These are phyloP conservation scores for Citropsis articulata DNA, from an alignment of 345 rosid species.

Conservation along the genomic window DNA sequence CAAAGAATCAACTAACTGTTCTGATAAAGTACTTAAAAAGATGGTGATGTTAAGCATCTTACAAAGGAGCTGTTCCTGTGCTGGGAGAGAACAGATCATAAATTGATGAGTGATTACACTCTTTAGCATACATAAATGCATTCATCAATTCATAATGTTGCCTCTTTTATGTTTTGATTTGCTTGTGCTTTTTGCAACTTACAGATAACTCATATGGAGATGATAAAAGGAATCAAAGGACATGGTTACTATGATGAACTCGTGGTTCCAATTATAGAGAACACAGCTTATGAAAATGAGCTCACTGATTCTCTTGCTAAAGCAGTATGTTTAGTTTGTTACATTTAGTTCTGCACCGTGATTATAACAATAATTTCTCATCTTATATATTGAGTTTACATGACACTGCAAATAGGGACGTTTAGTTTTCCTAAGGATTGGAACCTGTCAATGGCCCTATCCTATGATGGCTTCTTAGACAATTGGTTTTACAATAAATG, in stretches of 20 bases:
- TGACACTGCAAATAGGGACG: neutral
- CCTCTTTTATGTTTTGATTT: slow-evolving; percentile 1
- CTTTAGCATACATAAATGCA: neutral
- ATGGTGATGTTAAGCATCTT: neutral
- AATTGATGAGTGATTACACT: neutral
- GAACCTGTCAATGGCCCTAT: neutral
- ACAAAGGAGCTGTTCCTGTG: neutral
- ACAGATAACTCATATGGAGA: slow-evolving; percentile 98
- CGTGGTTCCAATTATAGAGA: slow-evolving; percentile 92
- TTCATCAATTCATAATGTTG: neutral
- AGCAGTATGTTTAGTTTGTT: slow-evolving; percentile 52
- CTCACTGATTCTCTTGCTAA: slow-evolving; percentile 88
- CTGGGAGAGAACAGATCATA: neutral
- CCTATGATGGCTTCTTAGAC: neutral
- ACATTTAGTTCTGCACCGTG: neutral
- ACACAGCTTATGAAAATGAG: slow-evolving; percentile 86
- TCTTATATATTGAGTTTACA: neutral
- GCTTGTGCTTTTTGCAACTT: slow-evolving; percentile 14
- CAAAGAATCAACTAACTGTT: neutral
- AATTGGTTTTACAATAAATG: neutral
- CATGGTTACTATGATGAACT: slow-evolving; percentile 96
- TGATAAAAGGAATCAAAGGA: slow-evolving; percentile 98
- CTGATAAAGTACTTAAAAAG: neutral
- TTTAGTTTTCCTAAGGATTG: neutral
- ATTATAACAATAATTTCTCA: neutral